A percentile compares a stretch with the other conserved stretches of the same genome.
Evolutionary conservation across 1,284 basidiomycete species (phyloP).

Genomic region (Phylloporus sp.): DNA sequence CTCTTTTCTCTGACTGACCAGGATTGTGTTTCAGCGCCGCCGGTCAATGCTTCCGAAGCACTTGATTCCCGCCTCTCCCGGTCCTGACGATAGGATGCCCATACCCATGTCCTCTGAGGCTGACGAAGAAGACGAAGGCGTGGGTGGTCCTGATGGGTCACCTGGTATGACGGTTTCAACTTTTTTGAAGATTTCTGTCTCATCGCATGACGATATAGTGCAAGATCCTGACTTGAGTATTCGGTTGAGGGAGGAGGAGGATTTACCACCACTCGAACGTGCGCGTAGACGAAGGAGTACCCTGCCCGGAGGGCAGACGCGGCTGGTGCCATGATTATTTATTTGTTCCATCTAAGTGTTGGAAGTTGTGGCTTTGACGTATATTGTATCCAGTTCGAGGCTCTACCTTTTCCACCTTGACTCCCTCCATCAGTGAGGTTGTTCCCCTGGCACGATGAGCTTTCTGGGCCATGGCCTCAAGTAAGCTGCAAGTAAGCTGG

Average conservation of each 20-base stretch:
- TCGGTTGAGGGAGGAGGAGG: conserved; percentile 48
- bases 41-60: conserved; percentile 73
- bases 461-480: no score
- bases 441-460: no score
- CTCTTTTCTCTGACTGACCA: background rate
- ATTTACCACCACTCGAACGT: conserved; percentile 59
- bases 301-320: conserved; percentile 35
- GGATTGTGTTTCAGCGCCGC: conserved; percentile 43
- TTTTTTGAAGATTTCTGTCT: background rate
- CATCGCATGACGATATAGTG: conserved; percentile 15
- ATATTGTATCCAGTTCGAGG: conserved; percentile 2
- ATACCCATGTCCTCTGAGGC: conserved; percentile 32
- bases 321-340: conserved; percentile 17
- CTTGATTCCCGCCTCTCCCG: conserved; percentile 41
- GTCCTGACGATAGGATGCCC: conserved; percentile 28
- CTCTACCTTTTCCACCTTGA: no score
- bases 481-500: no score
- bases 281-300: conserved; percentile 46
- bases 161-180: conserved; percentile 44
- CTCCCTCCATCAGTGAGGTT: no score
- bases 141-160: conserved; percentile 44
- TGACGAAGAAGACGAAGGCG: conserved; percentile 34
- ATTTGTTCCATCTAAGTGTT: background rate
- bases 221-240: conserved; percentile 32
- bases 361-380: background rate